A percentile compares a stretch with the other conserved stretches of the same genome.
Evolutionary conservation across 371 early-diverging fungal genomes (phyloP).

Genomic region (Apophysomyces variabilis): DNA sequence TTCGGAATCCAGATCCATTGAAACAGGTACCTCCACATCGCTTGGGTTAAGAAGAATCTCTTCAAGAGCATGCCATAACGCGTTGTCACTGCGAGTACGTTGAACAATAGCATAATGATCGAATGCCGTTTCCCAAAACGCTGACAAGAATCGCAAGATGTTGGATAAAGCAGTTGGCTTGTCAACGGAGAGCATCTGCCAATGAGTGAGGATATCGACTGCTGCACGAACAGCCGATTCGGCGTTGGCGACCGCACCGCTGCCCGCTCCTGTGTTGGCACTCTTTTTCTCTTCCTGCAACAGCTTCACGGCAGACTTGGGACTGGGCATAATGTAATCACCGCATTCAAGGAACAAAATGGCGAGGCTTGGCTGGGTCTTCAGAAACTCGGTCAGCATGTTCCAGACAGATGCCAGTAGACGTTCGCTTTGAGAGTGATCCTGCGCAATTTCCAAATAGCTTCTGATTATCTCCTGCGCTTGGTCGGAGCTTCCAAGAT

Average conservation of each 20-base stretch:
- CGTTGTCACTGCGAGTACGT: conserved; percentile 46
- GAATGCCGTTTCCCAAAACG: conserved; percentile 53
- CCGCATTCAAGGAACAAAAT: conserved; percentile 54
- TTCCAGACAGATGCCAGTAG: conserved; percentile 48
- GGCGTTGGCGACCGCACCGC: conserved; percentile 9
- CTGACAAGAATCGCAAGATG: conserved; percentile 43
- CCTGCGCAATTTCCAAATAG: conserved; percentile 41
- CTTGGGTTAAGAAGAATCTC: conserved; percentile 41
- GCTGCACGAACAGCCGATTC: conserved; percentile 51
- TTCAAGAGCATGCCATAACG: conserved; percentile 45
- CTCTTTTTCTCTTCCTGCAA: conserved; percentile 67
- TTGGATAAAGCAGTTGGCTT: conserved; percentile 47
- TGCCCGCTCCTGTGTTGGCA: conserved; percentile 14
- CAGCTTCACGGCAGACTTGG: conserved; percentile 54
- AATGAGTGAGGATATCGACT: conserved; percentile 33
- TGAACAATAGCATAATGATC: conserved; percentile 54
- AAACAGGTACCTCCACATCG: conserved; percentile 17
- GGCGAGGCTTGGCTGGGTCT: conserved; percentile 50
- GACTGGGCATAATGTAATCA: conserved; percentile 56
- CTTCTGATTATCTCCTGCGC: conserved; percentile 40
- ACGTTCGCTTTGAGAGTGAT: conserved; percentile 32
- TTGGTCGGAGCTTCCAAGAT: conserved; percentile 47
- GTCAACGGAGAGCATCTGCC: conserved; percentile 40
- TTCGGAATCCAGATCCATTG: background rate
- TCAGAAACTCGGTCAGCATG: conserved; percentile 40